Conservation (phyloP, 108 stramenopile species). For the Skeletonema menzelii region DNA sequence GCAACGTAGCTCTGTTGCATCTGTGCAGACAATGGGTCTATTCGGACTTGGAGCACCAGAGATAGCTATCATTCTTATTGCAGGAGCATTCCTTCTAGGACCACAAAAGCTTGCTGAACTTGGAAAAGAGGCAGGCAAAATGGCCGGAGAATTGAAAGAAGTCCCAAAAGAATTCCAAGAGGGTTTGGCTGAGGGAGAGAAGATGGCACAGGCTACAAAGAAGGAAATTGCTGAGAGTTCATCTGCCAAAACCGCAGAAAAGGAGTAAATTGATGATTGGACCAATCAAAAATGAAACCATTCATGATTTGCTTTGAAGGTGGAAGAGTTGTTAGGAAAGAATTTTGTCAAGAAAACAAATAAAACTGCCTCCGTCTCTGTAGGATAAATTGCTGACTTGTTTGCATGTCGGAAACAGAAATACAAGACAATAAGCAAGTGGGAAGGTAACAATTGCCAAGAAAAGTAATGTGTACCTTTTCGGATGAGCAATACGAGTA, state of each 20-base stretch:
- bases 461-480: not conserved
- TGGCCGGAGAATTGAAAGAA: constrained; percentile 95
- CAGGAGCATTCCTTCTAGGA: constrained; percentile 91
- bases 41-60: constrained; percentile 95
- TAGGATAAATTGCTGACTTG: not conserved
- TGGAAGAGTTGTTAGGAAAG: not conserved
- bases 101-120: constrained; percentile 92
- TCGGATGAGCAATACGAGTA: constrained; percentile 1
- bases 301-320: not conserved
- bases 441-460: not conserved
- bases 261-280: constrained; percentile 20
- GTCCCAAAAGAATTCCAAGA: constrained; percentile 95
- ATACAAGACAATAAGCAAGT: not conserved
- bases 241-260: constrained; percentile 39
- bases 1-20: constrained; percentile 76
- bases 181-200: constrained; percentile 90
- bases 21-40: constrained; percentile 84
- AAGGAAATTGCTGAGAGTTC: constrained; percentile 46
- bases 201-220: constrained; percentile 66
- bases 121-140: constrained; percentile 93
- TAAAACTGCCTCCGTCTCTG: not conserved
- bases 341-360: no score
- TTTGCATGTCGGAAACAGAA: not conserved
- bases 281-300: not conserved
- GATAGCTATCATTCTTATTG: constrained; percentile 88